Percentiles rank a stretch among this genome's conserved stretches.
phyloP scores from a whole-genome alignment of 2,329 filamentous ascomycete species.

The Meredithiella fracta region DNA sequence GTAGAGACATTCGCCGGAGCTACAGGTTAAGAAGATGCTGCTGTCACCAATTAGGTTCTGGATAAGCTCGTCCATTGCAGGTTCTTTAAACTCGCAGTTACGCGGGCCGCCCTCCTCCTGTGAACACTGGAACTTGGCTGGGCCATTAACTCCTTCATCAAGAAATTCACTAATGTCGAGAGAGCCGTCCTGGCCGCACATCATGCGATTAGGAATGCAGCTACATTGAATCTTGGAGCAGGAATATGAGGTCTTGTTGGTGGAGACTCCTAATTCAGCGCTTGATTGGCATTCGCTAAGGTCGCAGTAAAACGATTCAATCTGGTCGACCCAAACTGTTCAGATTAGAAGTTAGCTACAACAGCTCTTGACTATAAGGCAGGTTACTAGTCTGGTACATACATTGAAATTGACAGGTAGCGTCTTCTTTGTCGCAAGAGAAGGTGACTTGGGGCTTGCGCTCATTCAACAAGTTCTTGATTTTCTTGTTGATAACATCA shows the following conservation, averaged over 20 bases:
- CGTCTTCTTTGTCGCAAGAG: slow-evolving; percentile 59
- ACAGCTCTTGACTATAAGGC: not conserved
- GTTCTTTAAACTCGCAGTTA: slow-evolving; percentile 72
- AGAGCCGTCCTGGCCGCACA: slow-evolving; percentile 81
- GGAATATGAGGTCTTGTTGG: slow-evolving; percentile 70
- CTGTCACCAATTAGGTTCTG: slow-evolving; percentile 76
- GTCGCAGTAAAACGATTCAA: slow-evolving; percentile 92
- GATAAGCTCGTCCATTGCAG: slow-evolving; percentile 82
- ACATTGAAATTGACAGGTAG: slow-evolving; percentile 91
- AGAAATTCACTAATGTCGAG: slow-evolving; percentile 88
- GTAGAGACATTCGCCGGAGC: slow-evolving; percentile 82
- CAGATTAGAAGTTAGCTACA: slow-evolving; percentile 5
- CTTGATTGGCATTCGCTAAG: slow-evolving; percentile 64
- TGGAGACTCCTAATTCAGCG: slow-evolving; percentile 48
- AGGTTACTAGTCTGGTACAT: slow-evolving; percentile 20
- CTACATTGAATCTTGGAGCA: slow-evolving; percentile 74
- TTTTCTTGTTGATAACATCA: slow-evolving; percentile 91
- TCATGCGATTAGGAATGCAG: slow-evolving; percentile 80
- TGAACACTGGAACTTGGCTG: slow-evolving; percentile 65
- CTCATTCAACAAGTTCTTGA: slow-evolving; percentile 68
- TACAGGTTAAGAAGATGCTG: slow-evolving; percentile 70
- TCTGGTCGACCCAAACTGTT: slow-evolving; percentile 80
- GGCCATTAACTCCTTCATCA: slow-evolving; percentile 65
- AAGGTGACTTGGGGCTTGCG: slow-evolving; percentile 90
- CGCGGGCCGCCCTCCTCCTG: slow-evolving; percentile 46